Evolutionary conservation across 352 stramenopile species (phyloP).

Genomic region (Pythium utonaiense): DNA sequence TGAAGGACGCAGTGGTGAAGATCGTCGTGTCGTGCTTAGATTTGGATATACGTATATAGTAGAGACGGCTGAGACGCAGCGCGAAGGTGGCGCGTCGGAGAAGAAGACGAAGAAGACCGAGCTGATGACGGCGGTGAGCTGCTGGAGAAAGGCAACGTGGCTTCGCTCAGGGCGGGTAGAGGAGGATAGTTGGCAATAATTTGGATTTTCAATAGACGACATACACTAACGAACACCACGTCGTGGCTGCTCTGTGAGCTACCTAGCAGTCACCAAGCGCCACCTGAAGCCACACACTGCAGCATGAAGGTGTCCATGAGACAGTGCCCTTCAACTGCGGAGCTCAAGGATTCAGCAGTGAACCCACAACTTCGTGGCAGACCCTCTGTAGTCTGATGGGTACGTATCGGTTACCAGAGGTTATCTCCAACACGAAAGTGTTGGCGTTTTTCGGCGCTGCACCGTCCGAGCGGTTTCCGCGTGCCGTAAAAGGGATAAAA

Average conservation of each 20-base stretch:
- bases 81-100: neutral
- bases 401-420: neutral
- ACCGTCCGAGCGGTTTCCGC: neutral
- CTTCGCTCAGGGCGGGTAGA: constrained; percentile 3
- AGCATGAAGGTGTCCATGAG: neutral
- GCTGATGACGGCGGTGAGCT: neutral
- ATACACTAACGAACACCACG: neutral
- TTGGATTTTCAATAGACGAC: constrained; percentile 25
- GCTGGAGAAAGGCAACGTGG: constrained; percentile 1
- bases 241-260: neutral
- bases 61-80: constrained; percentile 5
- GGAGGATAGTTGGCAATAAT: constrained; percentile 1
- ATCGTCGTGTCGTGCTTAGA: constrained; percentile 14
- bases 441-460: neutral
- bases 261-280: neutral
- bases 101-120: neutral
- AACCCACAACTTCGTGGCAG: neutral
- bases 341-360: neutral
- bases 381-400: neutral
- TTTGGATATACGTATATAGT: constrained; percentile 23
- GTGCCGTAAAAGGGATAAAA: neutral
- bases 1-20: neutral
- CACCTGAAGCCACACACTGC: neutral
- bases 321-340: too few species aligned
- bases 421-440: neutral